Conservation (phyloP, 768 basidiomycete genomes). For the Termitomyces sp. region DNA sequence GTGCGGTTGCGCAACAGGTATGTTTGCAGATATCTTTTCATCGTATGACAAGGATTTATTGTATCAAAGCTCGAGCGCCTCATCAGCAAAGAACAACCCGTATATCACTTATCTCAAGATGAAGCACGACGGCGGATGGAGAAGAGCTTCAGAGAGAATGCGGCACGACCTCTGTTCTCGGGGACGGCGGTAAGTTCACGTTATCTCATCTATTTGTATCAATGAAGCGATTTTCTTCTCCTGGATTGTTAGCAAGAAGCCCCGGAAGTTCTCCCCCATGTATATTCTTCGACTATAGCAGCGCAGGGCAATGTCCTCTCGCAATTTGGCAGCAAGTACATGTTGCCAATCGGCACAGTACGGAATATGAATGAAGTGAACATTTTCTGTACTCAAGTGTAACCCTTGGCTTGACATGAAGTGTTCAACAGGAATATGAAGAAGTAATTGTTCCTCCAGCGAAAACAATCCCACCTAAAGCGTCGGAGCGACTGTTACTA, state of each 20-base stretch:
- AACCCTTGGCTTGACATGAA: background rate
- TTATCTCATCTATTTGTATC: background rate
- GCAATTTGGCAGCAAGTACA: conserved; percentile 71
- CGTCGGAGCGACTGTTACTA: conserved; percentile 66
- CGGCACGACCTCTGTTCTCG: conserved; percentile 64
- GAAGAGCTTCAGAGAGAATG: conserved; percentile 56
- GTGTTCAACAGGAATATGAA: conserved; percentile 64
- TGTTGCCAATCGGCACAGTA: conserved; percentile 81
- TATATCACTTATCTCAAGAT: conserved; percentile 32
- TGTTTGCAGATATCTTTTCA: background rate
- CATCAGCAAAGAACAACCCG: background rate
- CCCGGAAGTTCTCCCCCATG: conserved; percentile 76
- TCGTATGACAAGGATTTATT: background rate
- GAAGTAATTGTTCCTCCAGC: conserved; percentile 91
- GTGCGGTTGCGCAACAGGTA: conserved; percentile 39
- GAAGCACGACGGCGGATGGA: conserved; percentile 65
- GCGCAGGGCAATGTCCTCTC: conserved; percentile 66
- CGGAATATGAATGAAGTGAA: conserved; percentile 66
- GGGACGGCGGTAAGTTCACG: conserved; percentile 45
- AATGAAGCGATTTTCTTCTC: background rate
- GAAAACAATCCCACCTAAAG: conserved; percentile 68
- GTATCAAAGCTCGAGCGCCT: conserved; percentile 7
- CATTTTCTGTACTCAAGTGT: background rate
- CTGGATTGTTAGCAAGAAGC: conserved; percentile 40
- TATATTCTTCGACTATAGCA: conserved; percentile 72